phyloP scores from a whole-genome alignment of 1,284 basidiomycete species.

The Ustanciosporium gigantosporum region DNA sequence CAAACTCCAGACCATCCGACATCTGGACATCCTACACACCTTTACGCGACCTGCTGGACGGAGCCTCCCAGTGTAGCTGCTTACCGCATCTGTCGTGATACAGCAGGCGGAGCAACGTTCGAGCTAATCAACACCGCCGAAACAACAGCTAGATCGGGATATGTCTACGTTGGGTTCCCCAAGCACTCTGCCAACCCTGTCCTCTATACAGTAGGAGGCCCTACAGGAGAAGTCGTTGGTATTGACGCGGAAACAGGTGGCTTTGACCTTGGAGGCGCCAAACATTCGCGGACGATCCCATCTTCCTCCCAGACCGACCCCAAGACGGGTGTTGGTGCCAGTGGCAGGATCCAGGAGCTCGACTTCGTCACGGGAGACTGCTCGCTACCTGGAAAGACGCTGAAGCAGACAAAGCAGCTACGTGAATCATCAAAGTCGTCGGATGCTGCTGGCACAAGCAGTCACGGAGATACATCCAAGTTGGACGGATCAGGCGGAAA shows the following conservation, averaged over 20 bases:
- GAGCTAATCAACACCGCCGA: conserved; percentile 39
- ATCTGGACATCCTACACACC: conserved; percentile 7
- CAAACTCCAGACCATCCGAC: neutral
- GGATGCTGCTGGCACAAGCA: neutral
- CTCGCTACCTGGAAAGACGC: conserved; percentile 31
- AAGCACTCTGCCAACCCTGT: conserved; percentile 30
- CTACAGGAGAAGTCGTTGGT: conserved; percentile 61
- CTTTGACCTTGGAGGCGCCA: conserved; percentile 30
- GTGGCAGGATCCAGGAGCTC: conserved; percentile 51
- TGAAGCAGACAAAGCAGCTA: conserved; percentile 5
- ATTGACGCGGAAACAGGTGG: conserved; percentile 54
- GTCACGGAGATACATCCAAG: conserved; percentile 2
- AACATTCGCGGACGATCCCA: conserved; percentile 6
- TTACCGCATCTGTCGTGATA: conserved; percentile 21
- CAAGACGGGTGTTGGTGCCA: conserved; percentile 15
- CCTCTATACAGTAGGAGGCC: conserved; percentile 62
- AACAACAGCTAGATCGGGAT: conserved; percentile 37
- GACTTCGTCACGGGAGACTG: conserved; percentile 47
- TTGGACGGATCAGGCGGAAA: conserved; percentile 23
- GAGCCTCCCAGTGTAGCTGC: conserved; percentile 40
- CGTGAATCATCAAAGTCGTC: neutral
- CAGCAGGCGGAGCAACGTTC: conserved; percentile 1
- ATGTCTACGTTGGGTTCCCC: conserved; percentile 36
- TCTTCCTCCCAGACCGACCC: conserved; percentile 6
- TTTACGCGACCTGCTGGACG: conserved; percentile 46